Base-by-base conservation (phyloP, 495 filamentous ascomycete genomes). In the Aspergillus conjunctus region DNA sequence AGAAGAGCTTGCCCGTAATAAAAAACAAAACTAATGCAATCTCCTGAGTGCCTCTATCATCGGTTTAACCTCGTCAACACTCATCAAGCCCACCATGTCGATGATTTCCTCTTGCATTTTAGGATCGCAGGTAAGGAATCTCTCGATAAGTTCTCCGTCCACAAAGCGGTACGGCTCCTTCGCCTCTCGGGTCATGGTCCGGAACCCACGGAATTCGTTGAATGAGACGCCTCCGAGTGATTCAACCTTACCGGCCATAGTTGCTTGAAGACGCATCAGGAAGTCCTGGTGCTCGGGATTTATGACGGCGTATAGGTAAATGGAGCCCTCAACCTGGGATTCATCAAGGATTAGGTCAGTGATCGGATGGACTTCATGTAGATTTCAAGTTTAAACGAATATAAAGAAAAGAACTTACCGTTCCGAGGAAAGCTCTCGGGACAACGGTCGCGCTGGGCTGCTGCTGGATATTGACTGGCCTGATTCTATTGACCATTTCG, bases 401-500 rank as follows among this genome's bases (percentile, higher is more conserved):
- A 30, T n/a, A 30, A 50, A 18, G 34, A 39, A 11, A 52, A 31
- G n/a, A 8, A 78, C 87, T 73, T 84, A 95, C 93, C 59, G 94
- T 98, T 52, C 85, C 92, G 60, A 97, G 67, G 71, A 98, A 97
- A 30, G 94, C 94, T 66, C 84, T 86, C 0, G 94, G 95, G 10
- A 87, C 77, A 22, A 96, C 84, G 18, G 87, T 80, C 5, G 89
- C 85, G 62, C 77, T 84, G 10, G 78, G 71, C 33, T 84, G 79
- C 20, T 92, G 85, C n/a, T 79, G 75, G 30, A 79, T 74, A 60
- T 83, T 73, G 20, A 87, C 79, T 7, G 79, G 77, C 21, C 85
- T 74, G 34, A 98, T 96, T 26, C 85, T 82, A 63, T 98, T 98
- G 41, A 97, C 91, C 87, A 92, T 89, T 70, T 98, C 93, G 1